A percentile compares a stretch with the other conserved stretches of the same genome.
Evolutionary conservation across 148 eudicot species (phyloP).

Genomic region (Chenopodium berlandieri): DNA sequence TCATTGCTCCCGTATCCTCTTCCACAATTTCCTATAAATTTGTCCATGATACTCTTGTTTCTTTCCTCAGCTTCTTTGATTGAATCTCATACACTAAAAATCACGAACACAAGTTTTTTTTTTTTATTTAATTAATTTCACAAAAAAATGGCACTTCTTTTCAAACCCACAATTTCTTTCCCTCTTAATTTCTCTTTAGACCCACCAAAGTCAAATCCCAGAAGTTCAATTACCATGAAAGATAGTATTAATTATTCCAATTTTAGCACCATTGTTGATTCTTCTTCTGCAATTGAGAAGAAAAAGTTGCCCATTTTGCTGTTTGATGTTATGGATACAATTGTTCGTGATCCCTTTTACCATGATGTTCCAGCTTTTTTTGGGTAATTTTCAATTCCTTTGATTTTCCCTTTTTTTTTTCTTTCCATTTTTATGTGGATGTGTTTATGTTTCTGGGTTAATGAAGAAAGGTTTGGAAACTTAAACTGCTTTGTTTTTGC

Average conservation of each 20-base stretch:
- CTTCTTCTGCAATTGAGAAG: conserved; percentile 9
- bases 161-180: conserved; percentile 24
- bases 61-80: not conserved
- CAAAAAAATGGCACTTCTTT: conserved; percentile 19
- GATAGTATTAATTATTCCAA: not conserved
- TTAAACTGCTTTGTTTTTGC: not conserved
- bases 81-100: not conserved
- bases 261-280: not conserved
- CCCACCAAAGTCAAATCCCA: conserved; percentile 19
- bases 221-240: conserved; percentile 15
- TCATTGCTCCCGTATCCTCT: not conserved
- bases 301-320: conserved; percentile 68
- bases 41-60: not conserved
- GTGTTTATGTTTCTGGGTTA: not conserved
- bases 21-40: not conserved
- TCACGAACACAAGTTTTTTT: not conserved
- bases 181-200: conserved; percentile 4
- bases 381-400: conserved; percentile 31
- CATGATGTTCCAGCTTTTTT: conserved; percentile 74
- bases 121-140: not conserved
- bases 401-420: not conserved
- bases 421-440: not conserved
- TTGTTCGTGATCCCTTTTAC: conserved; percentile 89
- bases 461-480: not conserved
- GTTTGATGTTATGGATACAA: conserved; percentile 91